Evolutionary conservation across 495 filamentous ascomycete genomes (phyloP), one percentile per base, ranked within the genome.

Genomic region (Pseudevernia furfuracea): DNA sequence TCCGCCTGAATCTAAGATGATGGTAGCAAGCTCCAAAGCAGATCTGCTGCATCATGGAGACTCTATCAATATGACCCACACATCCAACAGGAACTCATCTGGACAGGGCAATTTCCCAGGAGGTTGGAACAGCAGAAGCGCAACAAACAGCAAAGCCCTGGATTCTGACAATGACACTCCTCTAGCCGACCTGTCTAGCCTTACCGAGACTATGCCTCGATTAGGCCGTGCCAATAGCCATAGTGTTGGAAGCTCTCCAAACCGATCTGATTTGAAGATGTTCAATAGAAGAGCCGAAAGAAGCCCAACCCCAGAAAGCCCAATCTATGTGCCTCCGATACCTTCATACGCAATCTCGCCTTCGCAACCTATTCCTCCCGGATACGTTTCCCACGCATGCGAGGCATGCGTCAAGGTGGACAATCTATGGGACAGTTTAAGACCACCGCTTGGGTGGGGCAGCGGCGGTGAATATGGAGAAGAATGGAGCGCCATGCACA

Each of bases 401-500:
- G 89, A 97, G 68, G 88, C 89, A 8, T 96, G 92, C 69, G 82
- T 89, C 8, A 84, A 87, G 48, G 82, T 96, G 21, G 95, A 97
- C 74, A 93, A 89, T 70, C 88, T 91, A 70, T 99, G 94, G 94
- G 92, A 99, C 68, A 96, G 91, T 66, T 93, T 90, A 79, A 82
- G 87, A 49, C 78, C 80, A 1, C 84, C 88, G 0, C 80, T 86
- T 32, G 78, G 85, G 36, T 96, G 93, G 87, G 94, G 92, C 19
- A 82, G 89, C 67, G 94, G 94, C 1, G 95, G 92, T 15, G 83
- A 88, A 30, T 89, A 89, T 65, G 91, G 89, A 1, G 94, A 99
- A 71, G 94, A 97, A 75, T 99, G 94, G 94, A 87, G 90, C 44
- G 74, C 81, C 5, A 97, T 99, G 93, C 95, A 97, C 72, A 87